Evolutionary conservation across 2,329 filamentous ascomycete species (phyloP), one percentile per base, ranked within the genome.

Genomic region (Tympanopsis confertula): DNA sequence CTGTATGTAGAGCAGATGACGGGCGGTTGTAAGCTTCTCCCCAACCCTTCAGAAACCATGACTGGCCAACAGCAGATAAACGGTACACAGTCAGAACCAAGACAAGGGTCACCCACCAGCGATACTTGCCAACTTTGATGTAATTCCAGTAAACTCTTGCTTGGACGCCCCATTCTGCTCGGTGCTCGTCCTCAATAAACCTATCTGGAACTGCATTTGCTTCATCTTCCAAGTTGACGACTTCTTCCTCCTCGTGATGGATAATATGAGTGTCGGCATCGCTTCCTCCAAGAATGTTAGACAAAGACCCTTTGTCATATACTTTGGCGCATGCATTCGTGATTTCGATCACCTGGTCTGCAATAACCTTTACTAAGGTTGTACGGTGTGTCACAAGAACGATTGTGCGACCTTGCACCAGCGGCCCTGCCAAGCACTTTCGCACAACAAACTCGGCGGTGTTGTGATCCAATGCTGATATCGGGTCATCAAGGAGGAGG

Each of bases 21-120:
- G 48, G 43, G 18, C 51, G 44, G 24, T 65, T 61, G 54, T 88
- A 89, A 5, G 77, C 76, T 52, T 93, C 84, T 20, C 84, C 85
- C 86, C 87, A 94, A 19, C 80, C 71, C 53, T 94, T 93, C 38
- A 94, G 67, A 33, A 91, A 88, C 71, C 86, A 89, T 2, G 74
- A 78, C 49, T 86, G 74, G 1, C 68, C 69, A 28, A 93, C 65
- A 26, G 78, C 71, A 14, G 74, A 60, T 12, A 77, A 50, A 5
- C 87, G 77, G 47, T 77, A 85, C 0, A 78, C 29, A 4, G 71
- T 56, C 41, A 88, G 74, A 12, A 78, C 62, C 1, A 74, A 22
- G 3, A 89, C 62, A 2, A 88, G 66, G 2, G 75, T 48, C 3
- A 61, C 54, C 87, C 87, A 94, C 65, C 79, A 86, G 39, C 65